Conservation (phyloP, 176 grass and related monocot genomes). For the Pontederia paniculata region DNA sequence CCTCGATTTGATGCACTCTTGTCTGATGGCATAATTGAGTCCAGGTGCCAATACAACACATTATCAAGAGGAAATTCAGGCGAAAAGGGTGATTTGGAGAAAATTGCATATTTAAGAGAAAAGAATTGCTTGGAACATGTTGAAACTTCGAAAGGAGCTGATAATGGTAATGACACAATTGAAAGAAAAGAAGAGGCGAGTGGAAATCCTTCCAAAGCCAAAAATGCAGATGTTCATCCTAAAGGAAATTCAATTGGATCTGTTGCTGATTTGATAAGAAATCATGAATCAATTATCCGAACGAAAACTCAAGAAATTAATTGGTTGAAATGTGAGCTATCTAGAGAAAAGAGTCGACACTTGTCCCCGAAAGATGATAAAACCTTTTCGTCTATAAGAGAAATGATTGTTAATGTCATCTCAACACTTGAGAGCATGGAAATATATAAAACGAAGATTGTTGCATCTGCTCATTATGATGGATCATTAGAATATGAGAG, state of each 20-base stretch:
- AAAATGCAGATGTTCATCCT: not conserved
- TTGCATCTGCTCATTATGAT: not conserved
- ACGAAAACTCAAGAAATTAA: conserved; percentile 7
- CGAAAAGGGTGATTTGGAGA: not conserved
- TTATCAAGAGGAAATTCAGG: not conserved
- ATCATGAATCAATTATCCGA: not conserved
- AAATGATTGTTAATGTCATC: not conserved
- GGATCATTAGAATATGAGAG: not conserved
- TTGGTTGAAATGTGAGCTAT: not conserved
- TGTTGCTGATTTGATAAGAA: conserved; percentile 10
- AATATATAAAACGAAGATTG: not conserved
- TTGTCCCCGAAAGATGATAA: not conserved
- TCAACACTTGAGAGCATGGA: conserved; percentile 4
- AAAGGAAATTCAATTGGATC: not conserved
- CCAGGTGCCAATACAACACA: not conserved
- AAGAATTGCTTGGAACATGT: not conserved
- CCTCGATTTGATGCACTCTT: not conserved
- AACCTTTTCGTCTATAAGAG: not conserved
- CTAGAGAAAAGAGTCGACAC: not conserved
- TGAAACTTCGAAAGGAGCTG: not conserved
- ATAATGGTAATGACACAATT: not conserved
- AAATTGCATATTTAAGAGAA: not conserved
- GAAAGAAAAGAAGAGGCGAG: not conserved
- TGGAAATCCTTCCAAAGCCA: not conserved
- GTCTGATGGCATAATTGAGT: not conserved